Percentiles rank a stretch among this genome's conserved stretches.
phyloP scores from a whole-genome alignment of 352 stramenopile genomes.

The Phytophthora sp. region DNA sequence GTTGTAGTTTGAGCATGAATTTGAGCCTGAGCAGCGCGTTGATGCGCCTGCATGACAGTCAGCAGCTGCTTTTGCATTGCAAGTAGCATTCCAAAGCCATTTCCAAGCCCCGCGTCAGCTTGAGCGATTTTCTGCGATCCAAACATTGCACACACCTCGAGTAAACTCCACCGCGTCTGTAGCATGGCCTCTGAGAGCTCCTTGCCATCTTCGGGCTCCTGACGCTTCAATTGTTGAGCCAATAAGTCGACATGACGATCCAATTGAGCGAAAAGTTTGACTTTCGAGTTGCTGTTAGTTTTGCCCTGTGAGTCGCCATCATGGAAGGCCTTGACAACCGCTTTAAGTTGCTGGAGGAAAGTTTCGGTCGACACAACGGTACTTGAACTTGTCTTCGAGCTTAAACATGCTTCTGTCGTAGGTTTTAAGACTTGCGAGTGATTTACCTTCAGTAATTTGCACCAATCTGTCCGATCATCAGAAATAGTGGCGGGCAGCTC shows the following conservation, averaged over 20 bases:
- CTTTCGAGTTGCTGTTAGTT: slow-evolving; percentile 17
- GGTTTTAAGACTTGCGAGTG: slow-evolving; percentile 15
- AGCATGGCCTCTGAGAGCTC: slow-evolving; percentile 41
- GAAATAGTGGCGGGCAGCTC: slow-evolving; percentile 58
- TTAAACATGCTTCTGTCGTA: neutral
- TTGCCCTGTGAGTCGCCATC: slow-evolving; percentile 27
- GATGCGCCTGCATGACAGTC: slow-evolving; percentile 42
- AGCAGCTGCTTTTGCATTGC: slow-evolving; percentile 60
- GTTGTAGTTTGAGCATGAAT: slow-evolving; percentile 8
- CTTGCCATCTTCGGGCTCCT: slow-evolving; percentile 31
- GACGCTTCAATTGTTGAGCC: slow-evolving; percentile 47
- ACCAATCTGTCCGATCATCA: slow-evolving; percentile 71
- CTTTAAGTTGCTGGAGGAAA: slow-evolving; percentile 61
- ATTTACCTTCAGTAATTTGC: slow-evolving; percentile 62
- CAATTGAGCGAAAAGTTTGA: slow-evolving; percentile 55
- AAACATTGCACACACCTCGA: slow-evolving; percentile 60
- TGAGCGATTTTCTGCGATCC: slow-evolving; percentile 44
- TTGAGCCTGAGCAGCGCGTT: slow-evolving; percentile 18
- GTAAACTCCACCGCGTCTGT: slow-evolving; percentile 54
- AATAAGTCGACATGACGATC: slow-evolving; percentile 63
- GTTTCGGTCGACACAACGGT: slow-evolving; percentile 39
- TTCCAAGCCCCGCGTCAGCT: slow-evolving; percentile 42
- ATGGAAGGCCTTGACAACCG: slow-evolving; percentile 59
- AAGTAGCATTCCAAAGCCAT: slow-evolving; percentile 46
- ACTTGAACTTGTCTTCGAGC: slow-evolving; percentile 1